Conservation (phyloP, 805 yeast genomes). For the Blastobotrys americana region DNA sequence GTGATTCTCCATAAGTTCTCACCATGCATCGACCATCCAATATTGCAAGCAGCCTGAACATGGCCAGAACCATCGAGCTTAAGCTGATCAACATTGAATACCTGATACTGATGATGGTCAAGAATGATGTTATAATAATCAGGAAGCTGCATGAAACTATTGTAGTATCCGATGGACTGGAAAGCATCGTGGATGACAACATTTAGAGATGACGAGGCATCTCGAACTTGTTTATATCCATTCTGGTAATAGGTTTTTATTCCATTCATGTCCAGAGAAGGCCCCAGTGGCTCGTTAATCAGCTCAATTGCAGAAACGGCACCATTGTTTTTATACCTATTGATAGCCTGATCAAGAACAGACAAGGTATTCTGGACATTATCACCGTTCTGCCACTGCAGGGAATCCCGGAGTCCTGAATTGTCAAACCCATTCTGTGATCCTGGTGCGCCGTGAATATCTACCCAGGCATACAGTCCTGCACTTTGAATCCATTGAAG, state of each 20-base stretch:
- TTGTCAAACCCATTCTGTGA: constrained; percentile 95
- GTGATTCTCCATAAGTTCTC: constrained; percentile 69
- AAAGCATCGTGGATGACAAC: constrained; percentile 82
- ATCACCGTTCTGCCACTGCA: constrained; percentile 44
- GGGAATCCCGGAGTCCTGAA: constrained; percentile 70
- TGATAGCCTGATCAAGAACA: constrained; percentile 48
- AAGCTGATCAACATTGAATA: constrained; percentile 61
- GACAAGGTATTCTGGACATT: constrained; percentile 48
- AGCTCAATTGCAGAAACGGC: constrained; percentile 79
- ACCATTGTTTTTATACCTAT: constrained; percentile 54
- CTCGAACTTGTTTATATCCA: constrained; percentile 61
- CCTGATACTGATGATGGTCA: constrained; percentile 91
- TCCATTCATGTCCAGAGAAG: constrained; percentile 50
- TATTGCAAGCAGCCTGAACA: constrained; percentile 45
- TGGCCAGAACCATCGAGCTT: constrained; percentile 54
- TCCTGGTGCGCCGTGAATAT: constrained; percentile 94
- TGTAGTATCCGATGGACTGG: constrained; percentile 54
- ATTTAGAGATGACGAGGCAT: constrained; percentile 42
- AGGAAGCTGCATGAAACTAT: constrained; percentile 40
- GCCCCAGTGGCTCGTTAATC: constrained; percentile 84
- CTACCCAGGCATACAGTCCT: constrained; percentile 76
- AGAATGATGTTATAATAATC: constrained; percentile 61
- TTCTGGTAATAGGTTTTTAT: constrained; percentile 52
- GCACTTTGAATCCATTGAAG: constrained; percentile 62
- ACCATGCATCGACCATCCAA: constrained; percentile 37